Evolutionary conservation across 139 green algal genomes (phyloP).

Genomic region (Micractinium conductrix): DNA sequence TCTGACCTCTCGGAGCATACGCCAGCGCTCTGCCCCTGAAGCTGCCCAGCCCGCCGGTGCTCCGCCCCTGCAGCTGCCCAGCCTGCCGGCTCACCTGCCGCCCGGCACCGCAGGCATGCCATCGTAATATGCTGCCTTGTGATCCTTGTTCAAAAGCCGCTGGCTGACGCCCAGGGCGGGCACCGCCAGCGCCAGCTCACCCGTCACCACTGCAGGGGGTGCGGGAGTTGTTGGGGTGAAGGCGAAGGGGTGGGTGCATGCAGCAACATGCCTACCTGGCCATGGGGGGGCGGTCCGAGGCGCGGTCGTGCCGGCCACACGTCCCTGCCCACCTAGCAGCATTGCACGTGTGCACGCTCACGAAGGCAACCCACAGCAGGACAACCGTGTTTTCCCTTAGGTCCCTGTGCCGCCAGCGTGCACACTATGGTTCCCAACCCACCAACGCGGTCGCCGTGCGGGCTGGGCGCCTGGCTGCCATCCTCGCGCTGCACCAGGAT

Average conservation of each 20-base stretch:
- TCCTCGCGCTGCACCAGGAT: conserved; percentile 45
- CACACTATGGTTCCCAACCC: too few species aligned
- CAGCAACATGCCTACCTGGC: too few species aligned
- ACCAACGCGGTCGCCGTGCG: conserved; percentile 27
- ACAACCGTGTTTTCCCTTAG: too few species aligned
- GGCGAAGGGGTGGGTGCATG: not conserved
- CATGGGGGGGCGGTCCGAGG: too few species aligned
- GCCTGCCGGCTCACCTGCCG: not conserved
- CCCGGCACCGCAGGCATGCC: conserved; percentile 78
- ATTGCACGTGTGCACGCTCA: too few species aligned
- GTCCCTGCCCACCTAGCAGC: too few species aligned
- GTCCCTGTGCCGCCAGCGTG: too few species aligned
- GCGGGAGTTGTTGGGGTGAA: too few species aligned
- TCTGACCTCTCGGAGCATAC: too few species aligned
- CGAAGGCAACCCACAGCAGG: too few species aligned
- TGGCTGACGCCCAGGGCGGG: conserved; percentile 84
- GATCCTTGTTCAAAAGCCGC: conserved; percentile 86
- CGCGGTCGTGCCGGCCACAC: too few species aligned
- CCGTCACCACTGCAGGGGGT: not conserved
- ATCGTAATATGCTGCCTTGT: conserved; percentile 84
- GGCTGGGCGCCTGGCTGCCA: not conserved
- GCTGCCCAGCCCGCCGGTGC: not conserved
- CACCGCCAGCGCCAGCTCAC: conserved; percentile 78
- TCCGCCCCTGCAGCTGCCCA: not conserved
- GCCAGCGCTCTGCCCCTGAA: too few species aligned